These are phyloP conservation scores for Entonaema liquescens DNA, from an alignment of 495 filamentous ascomycete species.

Conservation along the genomic window DNA sequence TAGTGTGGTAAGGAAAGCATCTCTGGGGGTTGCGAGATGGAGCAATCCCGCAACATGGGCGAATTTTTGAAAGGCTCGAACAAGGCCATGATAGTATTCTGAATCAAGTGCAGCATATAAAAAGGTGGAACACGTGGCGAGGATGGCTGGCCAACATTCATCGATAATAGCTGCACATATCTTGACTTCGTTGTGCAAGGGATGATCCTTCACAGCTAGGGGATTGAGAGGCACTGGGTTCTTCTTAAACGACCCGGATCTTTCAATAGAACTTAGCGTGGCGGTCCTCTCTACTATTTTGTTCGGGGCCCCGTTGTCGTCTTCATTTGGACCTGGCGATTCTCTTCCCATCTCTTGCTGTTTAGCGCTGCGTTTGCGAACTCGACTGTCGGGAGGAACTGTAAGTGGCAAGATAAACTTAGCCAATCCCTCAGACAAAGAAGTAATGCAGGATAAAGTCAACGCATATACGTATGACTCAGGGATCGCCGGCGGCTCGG, in stretches of 20 bases:
- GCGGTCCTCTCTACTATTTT: slow-evolving; percentile 51
- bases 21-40: slow-evolving; percentile 81
- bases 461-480: slow-evolving; percentile 95
- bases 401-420: slow-evolving; percentile 92
- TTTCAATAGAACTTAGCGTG: slow-evolving; percentile 53
- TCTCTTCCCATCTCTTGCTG: slow-evolving; percentile 53
- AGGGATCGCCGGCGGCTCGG: slow-evolving; percentile 80
- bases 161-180: slow-evolving; percentile 84
- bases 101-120: slow-evolving; percentile 89
- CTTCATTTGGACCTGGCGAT: slow-evolving; percentile 50
- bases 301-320: slow-evolving; percentile 31
- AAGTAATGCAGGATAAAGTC: slow-evolving; percentile 85
- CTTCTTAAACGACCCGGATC: slow-evolving; percentile 60
- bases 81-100: slow-evolving; percentile 92
- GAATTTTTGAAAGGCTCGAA: slow-evolving; percentile 95
- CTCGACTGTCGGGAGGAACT: slow-evolving; percentile 68
- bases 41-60: slow-evolving; percentile 93
- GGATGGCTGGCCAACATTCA: slow-evolving; percentile 92
- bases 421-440: slow-evolving; percentile 88
- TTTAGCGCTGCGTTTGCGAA: slow-evolving; percentile 58
- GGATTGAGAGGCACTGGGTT: slow-evolving; percentile 82
- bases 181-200: slow-evolving; percentile 72
- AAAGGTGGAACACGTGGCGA: slow-evolving; percentile 94
- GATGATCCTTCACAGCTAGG: slow-evolving; percentile 72
- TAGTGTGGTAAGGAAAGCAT: slow-evolving; percentile 93